Conservation (phyloP, 192 early-diverging fungal genomes). For the Helicostylum pulchrum region DNA sequence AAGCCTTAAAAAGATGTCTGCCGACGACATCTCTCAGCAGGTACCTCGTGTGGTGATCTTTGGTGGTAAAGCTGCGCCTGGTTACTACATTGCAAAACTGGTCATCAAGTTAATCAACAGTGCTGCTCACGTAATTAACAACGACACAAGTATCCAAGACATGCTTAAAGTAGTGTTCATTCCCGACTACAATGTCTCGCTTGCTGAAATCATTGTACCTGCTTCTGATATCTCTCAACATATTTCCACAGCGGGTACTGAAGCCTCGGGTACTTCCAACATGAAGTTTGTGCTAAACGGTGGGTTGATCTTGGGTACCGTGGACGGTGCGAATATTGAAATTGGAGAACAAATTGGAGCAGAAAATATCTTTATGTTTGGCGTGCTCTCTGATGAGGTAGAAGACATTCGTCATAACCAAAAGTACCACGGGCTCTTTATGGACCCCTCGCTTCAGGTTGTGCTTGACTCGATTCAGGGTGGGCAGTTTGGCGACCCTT, state of each 20-base stretch:
- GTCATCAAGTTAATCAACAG: slow-evolving; percentile 99
- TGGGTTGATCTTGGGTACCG: slow-evolving; percentile 94
- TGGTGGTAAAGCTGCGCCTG: slow-evolving; percentile 95
- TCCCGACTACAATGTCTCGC: slow-evolving; percentile 97
- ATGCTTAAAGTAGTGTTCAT: slow-evolving; percentile 96
- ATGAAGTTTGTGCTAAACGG: slow-evolving; percentile 99
- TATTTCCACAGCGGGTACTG: slow-evolving; percentile 98
- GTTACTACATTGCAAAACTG: slow-evolving; percentile 98
- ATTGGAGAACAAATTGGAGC: slow-evolving; percentile 95
- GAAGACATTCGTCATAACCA: slow-evolving; percentile 93
- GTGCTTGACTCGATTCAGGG: slow-evolving; percentile 80
- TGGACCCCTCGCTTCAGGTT: slow-evolving; percentile 75
- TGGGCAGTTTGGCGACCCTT: slow-evolving; percentile 61
- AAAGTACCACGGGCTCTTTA: slow-evolving; percentile 69
- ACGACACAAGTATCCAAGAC: slow-evolving; percentile 74
- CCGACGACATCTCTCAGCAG: slow-evolving; percentile 59
- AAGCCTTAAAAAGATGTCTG: slow-evolving; percentile 74
- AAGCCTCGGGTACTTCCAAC: slow-evolving; percentile 98
- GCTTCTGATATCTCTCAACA: slow-evolving; percentile 99
- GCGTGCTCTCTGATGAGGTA: slow-evolving; percentile 84
- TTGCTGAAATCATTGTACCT: slow-evolving; percentile 94
- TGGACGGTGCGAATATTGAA: slow-evolving; percentile 99
- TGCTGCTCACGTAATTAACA: slow-evolving; percentile 85
- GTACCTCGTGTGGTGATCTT: slow-evolving; percentile 91
- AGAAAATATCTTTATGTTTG: slow-evolving; percentile 99